Evolutionary conservation across 352 stramenopile genomes (phyloP).

Genomic region (Globisporangium carolinianum): DNA sequence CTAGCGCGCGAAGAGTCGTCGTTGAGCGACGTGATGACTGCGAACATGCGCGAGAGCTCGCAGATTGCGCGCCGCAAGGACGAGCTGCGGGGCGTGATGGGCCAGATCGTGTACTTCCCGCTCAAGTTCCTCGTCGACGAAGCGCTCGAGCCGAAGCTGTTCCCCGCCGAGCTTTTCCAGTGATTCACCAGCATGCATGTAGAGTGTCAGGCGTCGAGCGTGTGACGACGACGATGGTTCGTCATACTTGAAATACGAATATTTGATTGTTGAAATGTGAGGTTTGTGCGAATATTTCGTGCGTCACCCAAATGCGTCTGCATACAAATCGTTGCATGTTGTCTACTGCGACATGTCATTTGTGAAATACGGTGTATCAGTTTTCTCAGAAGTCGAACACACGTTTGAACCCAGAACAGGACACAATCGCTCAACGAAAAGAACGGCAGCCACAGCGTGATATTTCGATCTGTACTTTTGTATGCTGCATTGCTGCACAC

Average conservation of each 20-base stretch:
- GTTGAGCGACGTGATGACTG: conserved; percentile 41
- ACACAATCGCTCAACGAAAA: no score
- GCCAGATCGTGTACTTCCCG: conserved; percentile 84
- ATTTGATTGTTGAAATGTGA: no score
- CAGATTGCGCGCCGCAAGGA: conserved; percentile 59
- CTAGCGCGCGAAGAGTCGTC: conserved; percentile 29
- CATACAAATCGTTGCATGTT: neutral
- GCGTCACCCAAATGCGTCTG: no score
- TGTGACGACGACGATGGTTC: no score
- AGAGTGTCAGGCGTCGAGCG: no score
- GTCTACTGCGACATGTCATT: neutral
- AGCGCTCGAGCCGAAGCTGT: conserved; percentile 72
- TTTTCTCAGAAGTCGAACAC: neutral
- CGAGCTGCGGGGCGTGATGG: conserved; percentile 59
- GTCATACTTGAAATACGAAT: no score
- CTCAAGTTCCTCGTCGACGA: conserved; percentile 80
- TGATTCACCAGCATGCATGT: conserved; percentile 8
- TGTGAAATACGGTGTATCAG: neutral
- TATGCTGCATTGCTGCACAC: neutral
- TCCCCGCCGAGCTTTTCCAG: conserved; percentile 79
- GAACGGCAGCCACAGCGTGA: neutral
- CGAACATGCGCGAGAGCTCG: conserved; percentile 63
- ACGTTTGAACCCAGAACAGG: neutral
- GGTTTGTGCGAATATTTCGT: neutral
- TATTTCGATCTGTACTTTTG: neutral